A percentile compares a stretch with the other conserved stretches of the same genome.
phyloP scores from a whole-genome alignment of 345 rosid species.

The Lepidium didymum region DNA sequence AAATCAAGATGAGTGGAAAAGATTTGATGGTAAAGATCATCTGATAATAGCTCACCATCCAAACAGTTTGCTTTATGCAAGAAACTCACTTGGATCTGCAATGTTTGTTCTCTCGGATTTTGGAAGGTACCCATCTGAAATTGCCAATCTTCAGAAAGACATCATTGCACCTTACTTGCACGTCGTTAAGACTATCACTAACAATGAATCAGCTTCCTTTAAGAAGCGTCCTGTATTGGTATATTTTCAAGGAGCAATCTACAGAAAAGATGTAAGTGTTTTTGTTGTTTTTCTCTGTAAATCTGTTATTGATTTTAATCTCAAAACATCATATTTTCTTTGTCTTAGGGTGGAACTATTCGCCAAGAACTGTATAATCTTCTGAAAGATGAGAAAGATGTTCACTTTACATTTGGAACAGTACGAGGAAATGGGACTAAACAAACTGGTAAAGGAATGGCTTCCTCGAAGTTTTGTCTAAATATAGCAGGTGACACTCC shows the following conservation, averaged over 20 bases:
- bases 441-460: conserved; percentile 80
- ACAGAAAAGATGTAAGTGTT: conserved; percentile 78
- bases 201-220: conserved; percentile 51
- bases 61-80: conserved; percentile 60
- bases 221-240: conserved; percentile 58
- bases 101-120: conserved; percentile 95
- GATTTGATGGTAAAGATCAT: conserved; percentile 54
- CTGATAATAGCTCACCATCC: conserved; percentile 82
- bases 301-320: background rate
- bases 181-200: conserved; percentile 51
- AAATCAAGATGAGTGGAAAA: conserved; percentile 52
- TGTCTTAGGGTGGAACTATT: conserved; percentile 62
- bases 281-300: background rate
- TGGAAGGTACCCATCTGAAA: conserved; percentile 63
- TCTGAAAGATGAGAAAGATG: conserved; percentile 81
- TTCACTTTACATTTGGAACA: conserved; percentile 84
- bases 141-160: conserved; percentile 74
- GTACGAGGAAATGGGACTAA: conserved; percentile 51
- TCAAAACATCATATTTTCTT: background rate
- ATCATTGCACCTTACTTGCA: conserved; percentile 84
- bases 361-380: conserved; percentile 82
- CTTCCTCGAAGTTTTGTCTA: conserved; percentile 78
- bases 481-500: conserved; percentile 95
- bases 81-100: conserved; percentile 59
- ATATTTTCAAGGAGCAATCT: conserved; percentile 88